Percentiles rank a stretch among this genome's conserved stretches.
These are phyloP conservation scores for Haplosporangium sp. DNA, from an alignment of 371 early-diverging fungal species.

Conservation along the genomic window DNA sequence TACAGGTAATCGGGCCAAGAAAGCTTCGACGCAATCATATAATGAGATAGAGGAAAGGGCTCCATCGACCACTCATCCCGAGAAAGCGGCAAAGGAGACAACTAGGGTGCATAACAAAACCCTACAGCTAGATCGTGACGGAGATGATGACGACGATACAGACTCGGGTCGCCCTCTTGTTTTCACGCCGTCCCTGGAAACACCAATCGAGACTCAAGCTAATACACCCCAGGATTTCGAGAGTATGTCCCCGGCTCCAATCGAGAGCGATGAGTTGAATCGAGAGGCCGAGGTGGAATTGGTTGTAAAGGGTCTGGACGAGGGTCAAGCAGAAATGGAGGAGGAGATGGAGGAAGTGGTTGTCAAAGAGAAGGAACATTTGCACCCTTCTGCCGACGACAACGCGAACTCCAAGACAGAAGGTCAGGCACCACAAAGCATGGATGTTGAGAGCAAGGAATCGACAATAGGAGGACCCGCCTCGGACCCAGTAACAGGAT, in stretches of 20 bases:
- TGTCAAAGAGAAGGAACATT: constrained; percentile 43
- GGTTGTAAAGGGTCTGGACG: constrained; percentile 50
- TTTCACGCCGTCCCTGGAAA: constrained; percentile 52
- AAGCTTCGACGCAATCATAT: constrained; percentile 6
- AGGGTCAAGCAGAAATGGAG: constrained; percentile 55
- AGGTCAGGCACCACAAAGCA: neutral
- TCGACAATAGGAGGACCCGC: neutral
- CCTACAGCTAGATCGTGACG: constrained; percentile 14
- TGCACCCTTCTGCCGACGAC: constrained; percentile 1
- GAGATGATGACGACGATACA: constrained; percentile 45
- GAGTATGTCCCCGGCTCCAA: constrained; percentile 53
- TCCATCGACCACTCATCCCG: constrained; percentile 3
- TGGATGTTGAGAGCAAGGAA: constrained; percentile 7
- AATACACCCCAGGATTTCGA: constrained; percentile 56
- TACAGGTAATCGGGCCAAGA: constrained; percentile 9
- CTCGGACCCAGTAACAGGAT: neutral
- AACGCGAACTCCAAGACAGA: neutral
- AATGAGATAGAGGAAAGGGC: constrained; percentile 16
- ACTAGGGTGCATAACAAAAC: constrained; percentile 6
- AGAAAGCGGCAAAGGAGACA: constrained; percentile 3
- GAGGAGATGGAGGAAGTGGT: constrained; percentile 52
- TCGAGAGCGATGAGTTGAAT: constrained; percentile 33
- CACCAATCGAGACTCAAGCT: constrained; percentile 52
- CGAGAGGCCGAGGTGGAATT: constrained; percentile 45
- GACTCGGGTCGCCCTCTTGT: constrained; percentile 51